Evolutionary conservation across 208 protist genomes (phyloP), one percentile per base, ranked within the genome.

Genomic region (Trypanosoma vivax): DNA sequence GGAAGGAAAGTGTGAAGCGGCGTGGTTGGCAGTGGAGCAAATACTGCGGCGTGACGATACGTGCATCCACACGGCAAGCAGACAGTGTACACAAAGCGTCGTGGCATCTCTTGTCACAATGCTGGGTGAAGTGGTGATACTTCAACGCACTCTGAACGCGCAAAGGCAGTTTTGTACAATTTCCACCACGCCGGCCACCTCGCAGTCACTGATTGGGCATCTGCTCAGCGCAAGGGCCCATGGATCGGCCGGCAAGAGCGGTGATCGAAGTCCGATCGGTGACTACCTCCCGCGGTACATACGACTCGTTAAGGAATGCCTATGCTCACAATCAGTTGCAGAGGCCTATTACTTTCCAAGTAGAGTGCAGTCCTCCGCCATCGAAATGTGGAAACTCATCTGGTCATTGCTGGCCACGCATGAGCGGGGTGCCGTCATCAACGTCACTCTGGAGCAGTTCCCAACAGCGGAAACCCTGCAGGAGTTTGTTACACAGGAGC

Each of bases 261-360:
- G n/a, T n/a, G 47, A 16, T 25, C n/a, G 16, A 29, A 53, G 38
- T 14, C 19, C 5, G 38, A 23, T 11, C 1, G 27, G 58, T 25
- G 28, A 42, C 34, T 67, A 67, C 43, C 53, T 59, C 29, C 13
- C 13, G n/a, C 24, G 43, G 5, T 60, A 52, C 48, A 11, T 46
- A n/a, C 40, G 25, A 16, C 16, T 67, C 13, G 27, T 53, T 41
- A 11, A 67, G 39, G 41, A 49, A 3, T 14, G 37, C 23, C 40
- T 67, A 0, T 30, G 10, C 29, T 61, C 52, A 0, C 33, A 23
- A 38, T 40, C 51, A n/a, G 46, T 52, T 18, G 41, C 61, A 35
- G 46, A 65, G 13, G 76, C 71, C 5, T 90, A 82, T 62, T 84
- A 76, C 55, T 90, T 83, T 29, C 83, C 83, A 3, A 57, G 61